Evolutionary conservation across 306 rosid genomes (phyloP), one percentile per base, ranked within the genome.

Genomic region (Heteromeles arbutifolia): DNA sequence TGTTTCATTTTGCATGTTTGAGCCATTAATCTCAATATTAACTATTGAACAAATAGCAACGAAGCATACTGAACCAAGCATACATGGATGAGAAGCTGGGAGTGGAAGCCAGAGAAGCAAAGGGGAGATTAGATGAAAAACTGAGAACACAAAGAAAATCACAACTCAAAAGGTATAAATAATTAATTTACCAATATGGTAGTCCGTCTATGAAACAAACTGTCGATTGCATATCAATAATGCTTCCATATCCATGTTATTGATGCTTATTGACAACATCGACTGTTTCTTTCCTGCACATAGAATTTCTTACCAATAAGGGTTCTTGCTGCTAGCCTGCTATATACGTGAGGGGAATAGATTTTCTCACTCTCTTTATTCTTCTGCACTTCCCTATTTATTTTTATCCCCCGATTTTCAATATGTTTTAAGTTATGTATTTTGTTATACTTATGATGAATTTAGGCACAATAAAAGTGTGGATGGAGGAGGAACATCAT

Each of bases 81-180:
- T 25, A 39, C 80, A 68, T 75, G 66, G 88, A 89, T 65, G 90
- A 85, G 37, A 81, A 84, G 32, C 88, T 95, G 52, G 97, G 87
- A 57, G 85, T 65, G 29, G 84, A 69, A n/a, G 97, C 96, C 13
- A 82, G 80, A 72, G 91, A 86, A 80, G 99, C 99, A 67, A 95
- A 87, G 76, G 87, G 72, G 70, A 88, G 97, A 77, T 72, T 95
- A 45, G 97, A 95, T 88, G 87, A 84, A 58, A 95, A 79, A 82
- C 65, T 95, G 21, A 80, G 82, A 28, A 79, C 85, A n/a, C 83
- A 62, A 31, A 56, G 74, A 44, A 89, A 72, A 71, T 21, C 85
- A 73, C 70, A 82, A 58, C 54, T 71, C 44, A 65, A 66, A 64
- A 73, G 82, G 86, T 71, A 77, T 68, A 77, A 69, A 3, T 56